These are phyloP conservation scores for Nevesoporus exiguus DNA, from an alignment of 768 basidiomycete species.

Conservation along the genomic window DNA sequence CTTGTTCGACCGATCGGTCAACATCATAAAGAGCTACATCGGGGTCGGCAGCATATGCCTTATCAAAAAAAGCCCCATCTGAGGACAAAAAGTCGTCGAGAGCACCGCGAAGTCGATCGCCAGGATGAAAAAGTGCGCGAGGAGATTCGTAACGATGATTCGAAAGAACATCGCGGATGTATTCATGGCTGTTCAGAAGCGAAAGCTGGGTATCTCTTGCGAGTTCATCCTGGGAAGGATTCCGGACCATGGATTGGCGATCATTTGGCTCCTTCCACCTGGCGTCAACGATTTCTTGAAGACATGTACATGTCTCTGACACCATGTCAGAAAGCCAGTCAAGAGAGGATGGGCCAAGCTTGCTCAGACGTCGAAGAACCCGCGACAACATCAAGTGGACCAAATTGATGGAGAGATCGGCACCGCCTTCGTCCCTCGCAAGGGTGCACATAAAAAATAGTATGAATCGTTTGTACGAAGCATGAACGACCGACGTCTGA, in stretches of 20 bases:
- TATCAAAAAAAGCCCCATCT: conserved; percentile 4
- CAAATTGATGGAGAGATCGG: neutral
- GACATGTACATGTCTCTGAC: neutral
- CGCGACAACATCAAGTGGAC: neutral
- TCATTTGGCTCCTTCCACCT: conserved; percentile 33
- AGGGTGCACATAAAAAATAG: neutral
- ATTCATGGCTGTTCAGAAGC: conserved; percentile 14
- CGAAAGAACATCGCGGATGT: conserved; percentile 9
- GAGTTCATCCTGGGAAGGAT: neutral
- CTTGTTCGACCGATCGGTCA: conserved; percentile 31
- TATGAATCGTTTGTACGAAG: neutral
- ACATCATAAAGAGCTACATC: conserved; percentile 34
- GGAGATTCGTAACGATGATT: neutral
- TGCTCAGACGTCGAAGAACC: neutral
- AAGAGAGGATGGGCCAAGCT: neutral
- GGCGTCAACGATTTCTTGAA: conserved; percentile 22
- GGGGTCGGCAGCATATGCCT: conserved; percentile 6
- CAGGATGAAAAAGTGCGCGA: neutral
- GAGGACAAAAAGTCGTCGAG: conserved; percentile 17
- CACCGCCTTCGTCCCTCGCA: neutral
- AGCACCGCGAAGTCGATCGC: conserved; percentile 2
- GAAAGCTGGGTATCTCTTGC: conserved; percentile 32
- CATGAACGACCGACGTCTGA: neutral
- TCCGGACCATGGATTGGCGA: neutral
- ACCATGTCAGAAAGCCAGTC: neutral